These are phyloP conservation scores for Zalerion maritima DNA, from an alignment of 495 filamentous ascomycete genomes.

Conservation along the genomic window DNA sequence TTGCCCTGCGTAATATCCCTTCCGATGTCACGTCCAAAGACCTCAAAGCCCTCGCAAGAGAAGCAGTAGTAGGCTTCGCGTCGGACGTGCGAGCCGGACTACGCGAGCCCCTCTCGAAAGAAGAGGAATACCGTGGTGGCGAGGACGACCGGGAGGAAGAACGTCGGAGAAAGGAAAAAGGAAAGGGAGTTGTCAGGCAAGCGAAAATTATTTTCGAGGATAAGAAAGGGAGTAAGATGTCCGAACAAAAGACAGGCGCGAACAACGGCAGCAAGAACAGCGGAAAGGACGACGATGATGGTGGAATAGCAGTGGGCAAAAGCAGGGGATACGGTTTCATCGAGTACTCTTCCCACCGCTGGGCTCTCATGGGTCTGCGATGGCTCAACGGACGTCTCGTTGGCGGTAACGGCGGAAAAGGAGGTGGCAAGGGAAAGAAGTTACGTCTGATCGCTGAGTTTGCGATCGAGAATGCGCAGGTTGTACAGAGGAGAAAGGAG, in stretches of 20 bases:
- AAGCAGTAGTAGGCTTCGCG: constrained; percentile 86
- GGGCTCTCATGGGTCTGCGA: constrained; percentile 86
- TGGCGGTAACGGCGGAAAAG: constrained; percentile 32
- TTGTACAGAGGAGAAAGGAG: constrained; percentile 64
- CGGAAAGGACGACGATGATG: constrained; percentile 27
- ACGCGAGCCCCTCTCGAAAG: constrained; percentile 66
- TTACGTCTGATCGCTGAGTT: constrained; percentile 89
- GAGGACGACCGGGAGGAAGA: constrained; percentile 71
- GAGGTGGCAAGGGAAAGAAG: constrained; percentile 43
- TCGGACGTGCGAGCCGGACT: constrained; percentile 64
- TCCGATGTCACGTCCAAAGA: constrained; percentile 72
- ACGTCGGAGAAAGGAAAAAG: constrained; percentile 56
- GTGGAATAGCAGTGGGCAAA: constrained; percentile 66
- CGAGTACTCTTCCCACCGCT: constrained; percentile 87
- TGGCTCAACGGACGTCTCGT: constrained; percentile 82
- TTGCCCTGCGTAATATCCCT: constrained; percentile 90
- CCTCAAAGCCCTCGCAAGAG: constrained; percentile 76
- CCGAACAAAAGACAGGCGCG: no score
- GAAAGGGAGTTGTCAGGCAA: constrained; percentile 88
- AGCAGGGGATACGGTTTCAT: constrained; percentile 94
- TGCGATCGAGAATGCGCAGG: constrained; percentile 95
- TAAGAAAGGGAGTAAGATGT: constrained; percentile 62
- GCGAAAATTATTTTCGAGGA: constrained; percentile 91
- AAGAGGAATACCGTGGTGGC: constrained; percentile 66
- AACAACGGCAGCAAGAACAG: no score